A percentile compares a stretch with the other conserved stretches of the same genome.
Conservation (phyloP, 108 stramenopile species). For the Pseudonitzschia delicatissima region DNA sequence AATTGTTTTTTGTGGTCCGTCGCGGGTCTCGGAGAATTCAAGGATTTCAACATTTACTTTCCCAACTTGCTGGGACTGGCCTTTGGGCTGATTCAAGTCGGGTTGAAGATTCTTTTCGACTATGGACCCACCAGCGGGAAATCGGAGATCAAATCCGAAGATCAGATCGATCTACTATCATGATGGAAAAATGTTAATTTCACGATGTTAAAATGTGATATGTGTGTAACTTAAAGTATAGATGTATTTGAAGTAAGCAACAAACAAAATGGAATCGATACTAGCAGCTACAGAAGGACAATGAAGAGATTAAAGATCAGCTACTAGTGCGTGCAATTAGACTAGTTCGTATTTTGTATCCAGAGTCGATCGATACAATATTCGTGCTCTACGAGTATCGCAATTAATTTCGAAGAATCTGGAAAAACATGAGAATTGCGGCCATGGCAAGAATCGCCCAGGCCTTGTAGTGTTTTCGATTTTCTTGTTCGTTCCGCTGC, state of each 20-base stretch:
- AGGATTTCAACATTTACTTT: slow-evolving; percentile 75
- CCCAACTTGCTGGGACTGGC: slow-evolving; percentile 70
- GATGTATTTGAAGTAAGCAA: too few species aligned
- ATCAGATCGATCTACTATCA: neutral
- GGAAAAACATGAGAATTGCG: slow-evolving; percentile 63
- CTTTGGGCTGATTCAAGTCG: slow-evolving; percentile 63
- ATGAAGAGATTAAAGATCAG: too few species aligned
- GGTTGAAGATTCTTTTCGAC: slow-evolving; percentile 38
- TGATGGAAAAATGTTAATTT: too few species aligned
- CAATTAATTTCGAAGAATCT: slow-evolving; percentile 48
- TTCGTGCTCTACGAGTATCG: too few species aligned
- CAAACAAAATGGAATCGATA: too few species aligned
- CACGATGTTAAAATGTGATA: too few species aligned
- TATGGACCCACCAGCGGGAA: neutral
- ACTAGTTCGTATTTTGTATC: too few species aligned
- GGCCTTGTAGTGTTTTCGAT: slow-evolving; percentile 78
- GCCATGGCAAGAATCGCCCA: slow-evolving; percentile 63
- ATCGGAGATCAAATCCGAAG: neutral
- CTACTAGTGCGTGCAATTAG: too few species aligned
- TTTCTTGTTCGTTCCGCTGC: slow-evolving; percentile 64
- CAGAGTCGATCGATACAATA: too few species aligned
- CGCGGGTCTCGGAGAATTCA: slow-evolving; percentile 57
- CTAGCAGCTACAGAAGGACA: too few species aligned
- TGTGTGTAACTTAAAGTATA: too few species aligned
- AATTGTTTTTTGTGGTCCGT: slow-evolving; percentile 76